Conservation (phyloP, 108 stramenopile genomes). For the Poteriospumella lacustris region DNA sequence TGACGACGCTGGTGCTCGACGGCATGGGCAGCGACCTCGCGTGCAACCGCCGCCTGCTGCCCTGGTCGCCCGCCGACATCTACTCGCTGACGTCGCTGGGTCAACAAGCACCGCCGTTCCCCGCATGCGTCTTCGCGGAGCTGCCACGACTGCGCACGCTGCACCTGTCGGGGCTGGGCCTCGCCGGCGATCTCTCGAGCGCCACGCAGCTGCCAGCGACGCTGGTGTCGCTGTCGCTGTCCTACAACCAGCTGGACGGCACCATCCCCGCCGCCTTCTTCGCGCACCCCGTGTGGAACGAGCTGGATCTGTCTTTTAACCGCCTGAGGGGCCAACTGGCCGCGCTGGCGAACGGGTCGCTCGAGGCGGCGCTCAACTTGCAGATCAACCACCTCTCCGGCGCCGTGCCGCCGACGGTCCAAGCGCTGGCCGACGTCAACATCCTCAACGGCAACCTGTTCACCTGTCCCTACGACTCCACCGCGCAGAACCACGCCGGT, state of each 20-base stretch:
- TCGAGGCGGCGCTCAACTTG: background rate
- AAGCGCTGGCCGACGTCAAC: no score
- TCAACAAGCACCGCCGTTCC: background rate
- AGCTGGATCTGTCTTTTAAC: background rate
- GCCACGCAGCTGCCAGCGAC: background rate
- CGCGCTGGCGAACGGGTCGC: background rate
- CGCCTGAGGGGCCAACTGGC: background rate
- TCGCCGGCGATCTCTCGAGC: background rate
- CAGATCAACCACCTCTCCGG: background rate
- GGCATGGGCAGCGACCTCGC: background rate
- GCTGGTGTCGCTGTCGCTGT: background rate
- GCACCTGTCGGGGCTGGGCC: background rate
- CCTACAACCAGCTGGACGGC: background rate
- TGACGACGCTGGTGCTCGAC: constrained; percentile 6
- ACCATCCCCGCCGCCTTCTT: background rate
- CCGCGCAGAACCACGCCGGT: no score
- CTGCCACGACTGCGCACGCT: background rate
- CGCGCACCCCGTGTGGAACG: background rate
- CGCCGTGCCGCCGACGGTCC: no score
- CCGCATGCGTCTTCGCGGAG: background rate
- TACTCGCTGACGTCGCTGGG: background rate
- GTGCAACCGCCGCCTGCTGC: background rate
- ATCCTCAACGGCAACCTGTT: no score
- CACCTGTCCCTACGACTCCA: no score
- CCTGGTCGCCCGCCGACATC: background rate